Base-by-base conservation (phyloP, 2,329 filamentous ascomycete species). In the Tolypocladium cylindrosporum region DNA sequence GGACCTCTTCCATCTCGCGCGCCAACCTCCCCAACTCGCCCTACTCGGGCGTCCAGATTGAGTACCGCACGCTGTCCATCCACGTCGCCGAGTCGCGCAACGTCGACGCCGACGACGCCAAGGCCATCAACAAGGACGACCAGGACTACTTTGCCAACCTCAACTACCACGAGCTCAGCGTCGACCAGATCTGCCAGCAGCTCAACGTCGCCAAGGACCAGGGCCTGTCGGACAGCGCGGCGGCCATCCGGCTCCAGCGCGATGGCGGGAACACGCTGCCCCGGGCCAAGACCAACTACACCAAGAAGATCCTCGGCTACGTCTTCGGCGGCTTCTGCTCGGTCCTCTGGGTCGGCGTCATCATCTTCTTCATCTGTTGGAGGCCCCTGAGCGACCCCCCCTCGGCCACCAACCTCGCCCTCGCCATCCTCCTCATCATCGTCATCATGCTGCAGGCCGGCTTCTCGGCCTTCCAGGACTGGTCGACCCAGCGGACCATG, bases 331-430 rank as follows among this genome's bases (percentile, higher is more conserved):
- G 76, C 51, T 78, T 78, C 64, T 77, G 76, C 54, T 77, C 75
- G 0, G 69, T 78, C 27, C 69, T 78, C 14, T 78, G 75, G 75
- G 63, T 77, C 41, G 76, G 74, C 21, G 74, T 75, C 54, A 69
- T 78, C 61, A 69, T 78, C 64, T 78, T 78, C 69, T 78, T 78
- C 62, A 63, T 79, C 60, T 78, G 75, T 64, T 79, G 77, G 76
- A 61, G 66, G 21, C 76, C 77, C n/a, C 67, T 79, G 53, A 75
- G 75, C 61, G 65, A 73, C 48, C 76, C 77, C 0, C 77, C 76
- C 0, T 74, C 74, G 2, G 57, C 66, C 1, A 72, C 73, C 34
- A 79, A 78, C 61, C 70, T 79, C 1, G 74, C 74, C 16, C 70
- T 79, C 9, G 75, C 76, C 5, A 72, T 79, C 54, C 69, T 79